These are phyloP conservation scores for Jackrogersella minutella DNA, from an alignment of 495 filamentous ascomycete species.

Conservation along the genomic window DNA sequence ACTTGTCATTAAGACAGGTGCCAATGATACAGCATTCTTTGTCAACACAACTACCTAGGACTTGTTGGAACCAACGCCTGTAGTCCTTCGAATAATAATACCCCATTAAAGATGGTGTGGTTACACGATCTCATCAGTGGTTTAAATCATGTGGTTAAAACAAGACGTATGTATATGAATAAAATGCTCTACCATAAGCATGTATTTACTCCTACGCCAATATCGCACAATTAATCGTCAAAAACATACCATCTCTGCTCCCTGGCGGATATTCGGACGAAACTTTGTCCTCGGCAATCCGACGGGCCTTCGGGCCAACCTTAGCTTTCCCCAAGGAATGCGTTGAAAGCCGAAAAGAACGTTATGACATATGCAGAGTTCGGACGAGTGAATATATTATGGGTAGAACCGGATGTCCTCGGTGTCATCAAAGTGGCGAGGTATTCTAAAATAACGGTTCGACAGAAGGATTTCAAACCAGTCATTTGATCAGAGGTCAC, in stretches of 20 bases:
- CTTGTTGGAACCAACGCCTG: not conserved
- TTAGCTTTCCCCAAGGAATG: not conserved
- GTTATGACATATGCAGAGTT: constrained; percentile 12
- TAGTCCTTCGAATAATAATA: too few relatives aligned
- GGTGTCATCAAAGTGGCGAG: not conserved
- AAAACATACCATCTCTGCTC: not conserved
- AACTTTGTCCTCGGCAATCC: not conserved
- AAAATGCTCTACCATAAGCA: too few relatives aligned
- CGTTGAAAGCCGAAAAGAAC: not conserved
- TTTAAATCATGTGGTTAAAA: too few relatives aligned
- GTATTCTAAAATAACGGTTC: not conserved
- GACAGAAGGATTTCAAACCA: not conserved
- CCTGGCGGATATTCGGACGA: not conserved
- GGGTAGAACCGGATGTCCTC: not conserved
- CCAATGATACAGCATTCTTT: constrained; percentile 7
- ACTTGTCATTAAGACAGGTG: not conserved
- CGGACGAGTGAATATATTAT: not conserved
- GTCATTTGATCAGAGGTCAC: not conserved
- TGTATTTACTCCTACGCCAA: too few relatives aligned
- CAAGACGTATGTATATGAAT: too few relatives aligned
- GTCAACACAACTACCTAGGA: not conserved
- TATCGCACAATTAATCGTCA: too few relatives aligned
- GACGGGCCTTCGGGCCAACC: not conserved
- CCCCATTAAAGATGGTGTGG: too few relatives aligned
- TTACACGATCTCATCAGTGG: too few relatives aligned